phyloP scores from a whole-genome alignment of 768 basidiomycete species.

The Nidula microcarpa region DNA sequence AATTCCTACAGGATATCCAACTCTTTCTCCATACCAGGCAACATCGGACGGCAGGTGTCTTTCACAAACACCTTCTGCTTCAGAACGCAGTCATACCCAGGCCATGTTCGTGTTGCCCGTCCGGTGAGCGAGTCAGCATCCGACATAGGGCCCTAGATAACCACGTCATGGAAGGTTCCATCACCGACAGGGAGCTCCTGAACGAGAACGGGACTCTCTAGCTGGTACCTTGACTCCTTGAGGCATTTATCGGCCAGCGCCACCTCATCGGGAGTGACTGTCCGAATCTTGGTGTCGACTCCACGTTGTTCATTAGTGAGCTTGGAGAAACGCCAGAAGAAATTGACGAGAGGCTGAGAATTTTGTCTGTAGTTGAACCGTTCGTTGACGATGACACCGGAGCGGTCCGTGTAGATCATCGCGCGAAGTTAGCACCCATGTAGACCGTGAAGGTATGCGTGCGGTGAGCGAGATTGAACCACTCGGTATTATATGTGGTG shows the following conservation, averaged over 20 bases:
- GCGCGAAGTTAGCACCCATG: constrained; percentile 16
- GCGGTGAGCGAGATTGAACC: constrained; percentile 21
- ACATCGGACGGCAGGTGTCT: too few relatives aligned
- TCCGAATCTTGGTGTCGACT: constrained; percentile 18
- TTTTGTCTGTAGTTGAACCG: constrained; percentile 18
- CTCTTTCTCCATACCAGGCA: too few relatives aligned
- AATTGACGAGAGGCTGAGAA: constrained; percentile 15
- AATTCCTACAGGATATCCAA: too few relatives aligned
- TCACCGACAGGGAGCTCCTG: constrained; percentile 5
- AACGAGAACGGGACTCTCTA: constrained; percentile 5
- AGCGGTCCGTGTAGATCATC: constrained; percentile 28
- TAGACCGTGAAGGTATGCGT: constrained; percentile 19
- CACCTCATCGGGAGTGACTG: constrained; percentile 4
- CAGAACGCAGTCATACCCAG: too few relatives aligned
- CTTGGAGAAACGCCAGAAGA: constrained; percentile 22
- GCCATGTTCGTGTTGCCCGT: too few relatives aligned
- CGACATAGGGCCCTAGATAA: too few relatives aligned
- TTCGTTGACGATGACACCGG: constrained; percentile 23
- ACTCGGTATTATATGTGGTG: constrained; percentile 11
- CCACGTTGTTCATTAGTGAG: constrained; percentile 14
- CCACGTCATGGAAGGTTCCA: too few relatives aligned
- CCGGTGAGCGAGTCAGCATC: too few relatives aligned
- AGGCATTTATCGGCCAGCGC: background rate
- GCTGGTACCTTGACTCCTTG: background rate
- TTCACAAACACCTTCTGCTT: too few relatives aligned